Base-by-base conservation (phyloP, 176 grass and related monocot genomes). In the Oryza australiensis region DNA sequence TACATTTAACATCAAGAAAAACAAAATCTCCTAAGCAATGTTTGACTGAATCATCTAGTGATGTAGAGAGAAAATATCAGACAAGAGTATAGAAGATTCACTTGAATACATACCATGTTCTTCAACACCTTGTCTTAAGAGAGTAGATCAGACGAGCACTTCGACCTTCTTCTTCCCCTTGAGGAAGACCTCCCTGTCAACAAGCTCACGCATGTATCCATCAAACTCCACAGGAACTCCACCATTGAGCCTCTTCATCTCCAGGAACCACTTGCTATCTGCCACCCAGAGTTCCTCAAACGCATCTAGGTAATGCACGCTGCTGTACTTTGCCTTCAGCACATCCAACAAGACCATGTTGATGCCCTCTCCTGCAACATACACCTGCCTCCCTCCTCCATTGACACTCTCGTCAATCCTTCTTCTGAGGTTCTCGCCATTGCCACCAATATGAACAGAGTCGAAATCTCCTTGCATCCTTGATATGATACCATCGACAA, bases 191-290 rank as follows among this genome's bases (percentile, higher is more conserved):
- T 94, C 92, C 20, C 51, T 92, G 32, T 90, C 84, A 9, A 92
- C 92, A 27, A 85, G 73, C 49, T 73, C 82, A 12, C 74, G 88
- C 94, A 97, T 94, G 82, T 94, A 97, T 9, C 89, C 86, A 62
- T 97, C 92, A 48, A 97, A 94, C 67, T 94, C 86, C 73, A 97
- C 86, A 0, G 92, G 81, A 38, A 97, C 49, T 7, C 94, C 92
- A 16, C 85, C 91, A 64, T 94, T 97, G 74, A 97, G 76, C 51
- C 83, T 87, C 85, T 78, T 94, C 76, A 73, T 94, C 80, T 94
- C 94, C 78, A 89, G 71, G 37, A 88, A 92, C 90, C 94, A 94
- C 33, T 87, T 87, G 67, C 77, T 97, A 62, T 87, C 87, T 41
- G 77, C 80, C 14, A 34, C 85, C 91, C 91, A 97, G 66, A 94